A percentile compares a stretch with the other conserved stretches of the same genome.
Conservation (phyloP, 192 early-diverging fungal genomes). For the Backusella luteola region DNA sequence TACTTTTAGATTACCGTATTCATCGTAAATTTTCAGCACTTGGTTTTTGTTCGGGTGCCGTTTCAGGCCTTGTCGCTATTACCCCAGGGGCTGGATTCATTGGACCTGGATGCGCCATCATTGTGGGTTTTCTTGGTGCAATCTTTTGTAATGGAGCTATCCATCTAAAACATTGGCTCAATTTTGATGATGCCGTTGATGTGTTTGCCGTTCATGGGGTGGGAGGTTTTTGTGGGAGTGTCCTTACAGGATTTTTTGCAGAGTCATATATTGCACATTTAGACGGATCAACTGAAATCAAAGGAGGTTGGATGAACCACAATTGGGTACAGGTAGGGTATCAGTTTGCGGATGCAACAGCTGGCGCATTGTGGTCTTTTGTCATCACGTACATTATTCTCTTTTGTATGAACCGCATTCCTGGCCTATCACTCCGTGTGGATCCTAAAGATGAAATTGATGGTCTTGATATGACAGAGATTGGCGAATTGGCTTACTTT, state of each 20-base stretch:
- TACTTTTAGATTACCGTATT: conserved; percentile 73
- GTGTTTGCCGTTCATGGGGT: conserved; percentile 90
- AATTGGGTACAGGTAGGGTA: conserved; percentile 81
- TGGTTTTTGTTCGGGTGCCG: conserved; percentile 91
- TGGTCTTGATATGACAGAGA: conserved; percentile 78
- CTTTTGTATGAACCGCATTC: conserved; percentile 72
- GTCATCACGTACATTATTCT: conserved; percentile 72
- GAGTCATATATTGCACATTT: conserved; percentile 68
- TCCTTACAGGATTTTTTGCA: conserved; percentile 92
- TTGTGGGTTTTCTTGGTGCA: conserved; percentile 75
- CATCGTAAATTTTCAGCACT: conserved; percentile 84
- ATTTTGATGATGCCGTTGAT: conserved; percentile 91
- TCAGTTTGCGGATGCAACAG: conserved; percentile 77
- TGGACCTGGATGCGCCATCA: conserved; percentile 72
- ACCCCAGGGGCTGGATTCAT: conserved; percentile 94
- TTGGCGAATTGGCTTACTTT: conserved; percentile 69
- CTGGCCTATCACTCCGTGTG: conserved; percentile 76
- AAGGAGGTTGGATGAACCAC: conserved; percentile 71
- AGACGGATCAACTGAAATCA: conserved; percentile 64
- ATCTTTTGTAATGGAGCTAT: conserved; percentile 78
- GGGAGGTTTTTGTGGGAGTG: conserved; percentile 73
- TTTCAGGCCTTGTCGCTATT: conserved; percentile 89
- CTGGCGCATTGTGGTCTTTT: conserved; percentile 76
- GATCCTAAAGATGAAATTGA: conserved; percentile 63
- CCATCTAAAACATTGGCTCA: conserved; percentile 78